phyloP scores from a whole-genome alignment of 257 asterid species.

The Misopates orontium region DNA sequence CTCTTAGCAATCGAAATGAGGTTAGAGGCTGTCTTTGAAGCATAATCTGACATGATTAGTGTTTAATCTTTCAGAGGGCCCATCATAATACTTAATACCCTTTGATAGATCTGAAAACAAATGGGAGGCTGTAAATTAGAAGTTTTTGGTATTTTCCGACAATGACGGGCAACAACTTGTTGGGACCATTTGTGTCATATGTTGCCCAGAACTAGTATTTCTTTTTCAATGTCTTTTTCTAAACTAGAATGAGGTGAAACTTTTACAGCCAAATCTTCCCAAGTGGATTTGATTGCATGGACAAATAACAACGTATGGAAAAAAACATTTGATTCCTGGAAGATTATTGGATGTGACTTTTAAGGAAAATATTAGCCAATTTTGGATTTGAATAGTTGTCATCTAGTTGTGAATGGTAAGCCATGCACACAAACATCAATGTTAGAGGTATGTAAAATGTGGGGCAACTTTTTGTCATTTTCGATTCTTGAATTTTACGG shows the following conservation, averaged over 20 bases:
- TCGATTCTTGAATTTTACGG: conserved; percentile 24
- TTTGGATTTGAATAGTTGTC: no score
- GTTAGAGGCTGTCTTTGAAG: background rate
- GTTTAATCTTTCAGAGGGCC: conserved; percentile 20
- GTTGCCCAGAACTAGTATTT: background rate
- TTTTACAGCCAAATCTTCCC: no score
- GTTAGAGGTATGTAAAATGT: background rate
- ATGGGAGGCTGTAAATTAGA: background rate
- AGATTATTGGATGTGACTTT: no score
- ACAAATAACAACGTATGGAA: no score
- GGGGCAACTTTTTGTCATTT: background rate
- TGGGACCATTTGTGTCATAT: conserved; percentile 22
- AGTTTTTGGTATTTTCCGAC: conserved; percentile 17
- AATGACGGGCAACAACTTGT: conserved; percentile 29
- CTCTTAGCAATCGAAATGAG: background rate
- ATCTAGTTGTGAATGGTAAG: no score
- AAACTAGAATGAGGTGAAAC: no score
- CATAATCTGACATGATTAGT: background rate
- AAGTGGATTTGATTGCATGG: no score
- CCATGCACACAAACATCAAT: no score
- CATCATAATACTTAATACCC: conserved; percentile 1
- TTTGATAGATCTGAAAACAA: background rate
- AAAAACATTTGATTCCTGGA: no score
- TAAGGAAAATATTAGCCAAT: no score
- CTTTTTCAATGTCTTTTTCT: no score